Base-by-base conservation (phyloP, 2,329 filamentous ascomycete species). In the Knoxdaviesia capensis region DNA sequence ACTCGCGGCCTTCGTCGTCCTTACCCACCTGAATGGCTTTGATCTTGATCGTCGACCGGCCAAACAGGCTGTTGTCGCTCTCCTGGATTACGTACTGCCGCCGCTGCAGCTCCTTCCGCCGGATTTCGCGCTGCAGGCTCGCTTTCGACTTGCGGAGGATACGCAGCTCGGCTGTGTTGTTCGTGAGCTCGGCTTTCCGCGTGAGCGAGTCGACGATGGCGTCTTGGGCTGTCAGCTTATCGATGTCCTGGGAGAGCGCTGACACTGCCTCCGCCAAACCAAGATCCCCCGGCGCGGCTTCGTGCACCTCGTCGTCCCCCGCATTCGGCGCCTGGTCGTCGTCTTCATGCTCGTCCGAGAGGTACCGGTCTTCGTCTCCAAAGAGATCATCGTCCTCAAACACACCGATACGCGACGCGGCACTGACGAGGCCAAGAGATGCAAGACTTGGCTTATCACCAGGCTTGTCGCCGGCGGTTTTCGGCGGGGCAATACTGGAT, bases 11-110 rank as follows among this genome's bases (percentile, higher is more conserved):
- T 51, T 94, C 87, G 31, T 88, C 81, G 49, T 96, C 90, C 47
- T 77, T 80, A 5, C 86, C 88, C 9, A 94, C 84, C 61, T 94
- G 85, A 42, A 94, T 87, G 0, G 83, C 84, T 53, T 90, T 90
- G 55, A 98, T 94, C 51, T 74, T 80, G 51, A 96, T 76, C 0
- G 77, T 84, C 3, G 90, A 88, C 11, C 88, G 81, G 3, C 90
- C 90, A 53, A 93, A 96, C 29, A 98, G 66, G 56, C 86, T 94
- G 57, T 94, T 98, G 56, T 98, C 92, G 54, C 86, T 94, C 59
- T 98, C 90, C 59, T 98, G 90, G 6, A 96, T 77, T 38, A 93
- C 84, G 51, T 98, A 98, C 56, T 98, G 92, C 57, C 94, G 90
- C 41, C 87, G 74, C 56, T 98, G 90, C 53, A 98, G 71, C 58